Percentiles rank a stretch among this genome's conserved stretches.
These are phyloP conservation scores for Ramalina peruviana DNA, from an alignment of 495 filamentous ascomycete species.

Conservation along the genomic window DNA sequence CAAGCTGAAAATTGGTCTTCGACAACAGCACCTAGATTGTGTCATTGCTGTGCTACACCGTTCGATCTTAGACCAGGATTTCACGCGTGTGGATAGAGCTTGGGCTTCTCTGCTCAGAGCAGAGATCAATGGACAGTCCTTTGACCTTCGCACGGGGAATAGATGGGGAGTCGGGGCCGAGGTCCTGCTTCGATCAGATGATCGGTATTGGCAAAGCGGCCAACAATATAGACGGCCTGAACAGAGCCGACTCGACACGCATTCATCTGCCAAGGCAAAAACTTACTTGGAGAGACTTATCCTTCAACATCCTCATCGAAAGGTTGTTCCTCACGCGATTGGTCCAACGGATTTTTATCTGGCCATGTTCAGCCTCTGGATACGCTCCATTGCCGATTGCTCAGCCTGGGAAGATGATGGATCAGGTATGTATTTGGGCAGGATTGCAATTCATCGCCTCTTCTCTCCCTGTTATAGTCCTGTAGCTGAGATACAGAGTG, in stretches of 20 bases:
- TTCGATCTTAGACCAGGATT: constrained; percentile 46
- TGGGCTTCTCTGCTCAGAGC: constrained; percentile 51
- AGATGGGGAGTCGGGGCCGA: constrained; percentile 62
- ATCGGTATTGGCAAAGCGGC: background rate
- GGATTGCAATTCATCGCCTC: too few relatives aligned
- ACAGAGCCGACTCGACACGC: constrained; percentile 25
- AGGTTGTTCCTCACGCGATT: constrained; percentile 26
- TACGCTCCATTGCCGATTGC: constrained; percentile 32
- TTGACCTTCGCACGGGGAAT: constrained; percentile 40
- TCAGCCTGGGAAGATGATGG: too few relatives aligned
- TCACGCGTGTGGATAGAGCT: constrained; percentile 45
- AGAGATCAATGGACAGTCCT: constrained; percentile 31
- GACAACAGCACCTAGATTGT: constrained; percentile 43
- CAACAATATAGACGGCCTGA: background rate
- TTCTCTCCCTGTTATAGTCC: too few relatives aligned
- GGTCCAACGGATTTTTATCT: constrained; percentile 48
- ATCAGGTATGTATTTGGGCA: too few relatives aligned
- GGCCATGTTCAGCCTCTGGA: constrained; percentile 53
- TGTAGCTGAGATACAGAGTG: too few relatives aligned
- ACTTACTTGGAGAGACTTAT: constrained; percentile 54
- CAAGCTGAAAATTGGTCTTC: constrained; percentile 9
- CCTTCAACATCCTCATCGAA: constrained; percentile 48
- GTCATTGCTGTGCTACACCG: constrained; percentile 49
- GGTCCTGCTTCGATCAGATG: constrained; percentile 35
- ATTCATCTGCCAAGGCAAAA: constrained; percentile 42